A percentile compares a stretch with the other conserved stretches of the same genome.
These are phyloP conservation scores for Avena eriantha DNA, from an alignment of 176 grass and related monocot genomes.

Conservation along the genomic window DNA sequence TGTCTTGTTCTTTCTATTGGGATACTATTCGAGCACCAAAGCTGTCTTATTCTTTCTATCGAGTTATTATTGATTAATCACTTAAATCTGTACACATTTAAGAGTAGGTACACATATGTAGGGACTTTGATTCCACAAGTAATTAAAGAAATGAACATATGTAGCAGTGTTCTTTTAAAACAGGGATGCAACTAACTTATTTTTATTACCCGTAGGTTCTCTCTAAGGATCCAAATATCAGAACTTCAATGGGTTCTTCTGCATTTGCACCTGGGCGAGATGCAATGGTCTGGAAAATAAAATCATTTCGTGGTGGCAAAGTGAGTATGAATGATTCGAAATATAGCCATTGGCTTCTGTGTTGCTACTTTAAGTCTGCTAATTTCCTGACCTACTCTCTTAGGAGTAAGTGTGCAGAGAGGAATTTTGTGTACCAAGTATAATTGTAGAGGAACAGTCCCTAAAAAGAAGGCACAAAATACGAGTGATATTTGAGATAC, in stretches of 20 bases:
- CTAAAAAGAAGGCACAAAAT: conserved; percentile 95
- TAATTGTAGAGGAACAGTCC: conserved; percentile 79
- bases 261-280: conserved; percentile 95
- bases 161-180: too few species aligned
- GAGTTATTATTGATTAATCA: too few species aligned
- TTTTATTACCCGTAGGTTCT: too few species aligned
- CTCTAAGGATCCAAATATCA: conserved; percentile 58
- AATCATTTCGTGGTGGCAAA: conserved; percentile 99
- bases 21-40: too few species aligned
- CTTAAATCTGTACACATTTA: too few species aligned
- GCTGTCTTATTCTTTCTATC: too few species aligned
- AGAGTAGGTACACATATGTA: too few species aligned
- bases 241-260: conserved; percentile 99
- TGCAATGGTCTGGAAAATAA: conserved; percentile 99
- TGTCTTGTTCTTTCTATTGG: too few species aligned
- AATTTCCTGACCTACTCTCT: conserved; percentile 25
- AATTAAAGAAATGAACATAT: too few species aligned
- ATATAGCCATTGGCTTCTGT: conserved; percentile 23
- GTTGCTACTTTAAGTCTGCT: conserved; percentile 25
- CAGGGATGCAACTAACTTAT: too few species aligned
- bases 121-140: too few species aligned
- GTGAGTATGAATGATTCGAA: conserved; percentile 40
- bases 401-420: conserved; percentile 99
- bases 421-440: conserved; percentile 97
- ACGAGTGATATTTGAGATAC: conserved; percentile 99